Percentiles rank a stretch among this genome's conserved stretches.
Conservation (phyloP, 495 filamentous ascomycete species). For the Oidiodendron maius region DNA sequence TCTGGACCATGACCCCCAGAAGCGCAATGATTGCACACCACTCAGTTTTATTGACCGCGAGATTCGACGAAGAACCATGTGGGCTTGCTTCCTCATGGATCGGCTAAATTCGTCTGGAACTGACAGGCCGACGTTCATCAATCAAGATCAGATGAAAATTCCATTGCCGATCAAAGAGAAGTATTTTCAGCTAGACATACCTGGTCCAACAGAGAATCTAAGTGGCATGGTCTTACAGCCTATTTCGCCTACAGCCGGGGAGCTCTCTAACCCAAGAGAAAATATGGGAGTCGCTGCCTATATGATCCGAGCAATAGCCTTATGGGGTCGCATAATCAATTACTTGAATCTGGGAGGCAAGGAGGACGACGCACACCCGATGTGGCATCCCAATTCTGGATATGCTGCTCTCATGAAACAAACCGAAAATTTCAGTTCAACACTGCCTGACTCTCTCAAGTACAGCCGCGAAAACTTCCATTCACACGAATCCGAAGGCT, state of each 20-base stretch:
- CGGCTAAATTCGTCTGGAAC: constrained; percentile 95
- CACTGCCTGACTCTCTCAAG: constrained; percentile 61
- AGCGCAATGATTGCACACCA: constrained; percentile 58
- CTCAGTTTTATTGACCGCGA: constrained; percentile 90
- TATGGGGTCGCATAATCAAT: constrained; percentile 87
- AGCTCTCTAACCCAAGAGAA: constrained; percentile 60
- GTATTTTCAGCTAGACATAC: constrained; percentile 86
- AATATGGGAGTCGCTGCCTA: constrained; percentile 96
- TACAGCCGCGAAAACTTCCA: constrained; percentile 82
- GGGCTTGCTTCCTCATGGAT: constrained; percentile 97
- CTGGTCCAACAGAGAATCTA: constrained; percentile 79
- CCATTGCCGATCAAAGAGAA: constrained; percentile 88
- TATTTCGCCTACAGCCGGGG: constrained; percentile 52
- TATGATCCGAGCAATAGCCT: constrained; percentile 75
- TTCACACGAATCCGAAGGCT: constrained; percentile 72
- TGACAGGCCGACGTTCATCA: constrained; percentile 85
- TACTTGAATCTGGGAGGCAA: constrained; percentile 90
- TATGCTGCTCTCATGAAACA: constrained; percentile 67
- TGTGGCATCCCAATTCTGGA: constrained; percentile 77
- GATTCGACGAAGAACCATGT: constrained; percentile 90
- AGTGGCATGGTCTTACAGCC: constrained; percentile 67
- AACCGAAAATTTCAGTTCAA: constrained; percentile 60
- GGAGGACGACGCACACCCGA: constrained; percentile 64
- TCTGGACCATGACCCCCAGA: constrained; percentile 76
- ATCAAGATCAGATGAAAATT: constrained; percentile 81